These are phyloP conservation scores for Bipolaris sorokiniana DNA, from an alignment of 2,329 filamentous ascomycete species.

Conservation along the genomic window DNA sequence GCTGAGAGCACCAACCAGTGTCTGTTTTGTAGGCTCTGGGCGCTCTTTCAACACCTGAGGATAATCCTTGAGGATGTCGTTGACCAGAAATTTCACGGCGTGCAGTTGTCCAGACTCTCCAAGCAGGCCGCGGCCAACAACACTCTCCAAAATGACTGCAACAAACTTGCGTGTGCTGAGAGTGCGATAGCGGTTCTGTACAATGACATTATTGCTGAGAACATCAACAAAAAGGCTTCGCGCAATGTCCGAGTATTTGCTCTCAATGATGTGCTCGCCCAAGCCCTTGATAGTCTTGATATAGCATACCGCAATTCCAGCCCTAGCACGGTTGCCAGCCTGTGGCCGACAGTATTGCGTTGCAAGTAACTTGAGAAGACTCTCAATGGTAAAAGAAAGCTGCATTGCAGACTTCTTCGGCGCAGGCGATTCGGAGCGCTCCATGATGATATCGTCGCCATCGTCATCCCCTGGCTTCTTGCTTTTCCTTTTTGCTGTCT, in stretches of 20 bases:
- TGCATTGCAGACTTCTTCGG: conserved; percentile 74
- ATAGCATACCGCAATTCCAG: conserved; percentile 87
- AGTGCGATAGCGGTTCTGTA: conserved; percentile 84
- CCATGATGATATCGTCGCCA: conserved; percentile 74
- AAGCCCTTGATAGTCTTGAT: conserved; percentile 78
- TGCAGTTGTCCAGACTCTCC: conserved; percentile 88
- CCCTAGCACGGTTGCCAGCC: conserved; percentile 79
- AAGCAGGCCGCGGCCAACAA: conserved; percentile 79
- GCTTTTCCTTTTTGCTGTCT: conserved; percentile 73
- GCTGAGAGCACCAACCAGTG: conserved; percentile 77
- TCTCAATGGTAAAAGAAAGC: conserved; percentile 74
- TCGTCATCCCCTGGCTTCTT: conserved; percentile 68
- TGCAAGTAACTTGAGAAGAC: conserved; percentile 80
- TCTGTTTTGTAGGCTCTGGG: conserved; percentile 86
- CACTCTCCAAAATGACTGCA: conserved; percentile 80
- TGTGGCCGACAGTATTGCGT: conserved; percentile 78
- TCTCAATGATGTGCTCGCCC: conserved; percentile 82
- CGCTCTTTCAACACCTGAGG: conserved; percentile 87
- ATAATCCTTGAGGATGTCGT: conserved; percentile 91
- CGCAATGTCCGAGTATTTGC: conserved; percentile 80
- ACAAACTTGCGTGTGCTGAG: conserved; percentile 85
- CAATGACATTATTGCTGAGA: conserved; percentile 75
- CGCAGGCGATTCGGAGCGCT: conserved; percentile 74
- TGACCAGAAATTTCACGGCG: conserved; percentile 81
- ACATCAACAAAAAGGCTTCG: conserved; percentile 82